Base-by-base conservation (phyloP, 2,329 filamentous ascomycete species). In the Ceratocystis albifundus region DNA sequence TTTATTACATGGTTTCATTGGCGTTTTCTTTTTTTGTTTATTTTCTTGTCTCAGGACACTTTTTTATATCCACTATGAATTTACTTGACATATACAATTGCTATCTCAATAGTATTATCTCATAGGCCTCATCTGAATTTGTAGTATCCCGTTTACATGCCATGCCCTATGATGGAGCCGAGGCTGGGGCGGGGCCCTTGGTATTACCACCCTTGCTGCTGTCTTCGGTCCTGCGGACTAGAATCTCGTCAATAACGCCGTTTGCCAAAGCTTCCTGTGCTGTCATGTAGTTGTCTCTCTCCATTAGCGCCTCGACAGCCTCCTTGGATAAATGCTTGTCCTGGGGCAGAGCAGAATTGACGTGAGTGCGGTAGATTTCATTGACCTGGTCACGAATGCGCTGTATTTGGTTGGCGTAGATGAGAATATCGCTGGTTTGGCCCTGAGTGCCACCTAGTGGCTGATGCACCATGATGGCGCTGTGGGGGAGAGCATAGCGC, bases 381-480 rank as follows among this genome's bases (percentile, higher is more conserved):
- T 99, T 97, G 72, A 96, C 79, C 77, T 93, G 88, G 69, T 86
- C 83, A 67, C 94, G 82, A 66, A 96, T 87, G 67, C 91, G 82
- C 74, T 97, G 81, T 66, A 99, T 99, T 80, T 99, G 93, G 73
- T 92, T 96, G 4, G 94, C 94, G 74, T 99, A 96, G 69, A 99
- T 97, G 61, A 96, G 83, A 70, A 99, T 97, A 73, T 99, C 94
- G 2, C 83, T 82, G 2, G 84, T 84, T 70, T 84, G 85, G 0
- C 84, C 84, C 67, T 80, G 77, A 3, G 84, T 87, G 0, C 85
- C 84, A 61, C 93, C 93, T 1, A 88, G 86, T 0, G 95, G 94
- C 75, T 99, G 94, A 77, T 99, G 94, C 66, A 99, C 87, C 94
- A 99, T 99, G 73, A 99, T 88, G 65, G 89, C 88, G 71, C 87